A percentile compares a stretch with the other conserved stretches of the same genome.
Evolutionary conservation across 768 basidiomycete genomes (phyloP).

Genomic region (Thelephora aurantiotincta): DNA sequence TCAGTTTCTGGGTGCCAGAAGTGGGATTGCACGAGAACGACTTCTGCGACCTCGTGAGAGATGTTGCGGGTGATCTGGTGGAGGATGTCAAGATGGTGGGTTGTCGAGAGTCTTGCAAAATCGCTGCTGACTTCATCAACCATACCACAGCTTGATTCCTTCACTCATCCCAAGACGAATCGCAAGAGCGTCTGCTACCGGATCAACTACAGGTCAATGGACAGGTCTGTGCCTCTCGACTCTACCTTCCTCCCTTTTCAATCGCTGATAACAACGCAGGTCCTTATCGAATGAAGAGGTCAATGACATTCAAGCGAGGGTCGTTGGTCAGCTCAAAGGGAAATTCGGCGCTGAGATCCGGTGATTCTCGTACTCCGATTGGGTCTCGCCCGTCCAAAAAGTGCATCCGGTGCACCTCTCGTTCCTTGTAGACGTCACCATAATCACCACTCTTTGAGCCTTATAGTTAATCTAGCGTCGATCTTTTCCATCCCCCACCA

Average conservation of each 20-base stretch:
- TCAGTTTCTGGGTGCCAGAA: conserved; percentile 79
- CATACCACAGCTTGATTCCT: conserved; percentile 76
- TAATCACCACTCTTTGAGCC: not conserved
- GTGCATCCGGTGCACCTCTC: conserved; percentile 5
- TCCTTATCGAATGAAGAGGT: conserved; percentile 84
- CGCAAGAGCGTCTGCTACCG: conserved; percentile 76
- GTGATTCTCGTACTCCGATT: conserved; percentile 25
- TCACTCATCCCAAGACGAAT: conserved; percentile 78
- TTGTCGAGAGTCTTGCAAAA: not conserved
- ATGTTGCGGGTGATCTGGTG: conserved; percentile 82
- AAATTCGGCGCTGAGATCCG: conserved; percentile 80
- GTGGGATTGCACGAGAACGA: conserved; percentile 81
- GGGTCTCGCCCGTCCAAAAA: conserved; percentile 12
- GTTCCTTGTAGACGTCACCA: not conserved
- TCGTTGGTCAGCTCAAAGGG: conserved; percentile 39
- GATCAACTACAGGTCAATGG: conserved; percentile 94
- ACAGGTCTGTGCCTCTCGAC: conserved; percentile 39
- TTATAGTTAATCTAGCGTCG: too few species aligned
- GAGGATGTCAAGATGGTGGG: conserved; percentile 80
- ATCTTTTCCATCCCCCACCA: too few species aligned
- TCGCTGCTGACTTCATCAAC: not conserved
- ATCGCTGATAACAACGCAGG: conserved; percentile 23
- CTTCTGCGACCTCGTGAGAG: conserved; percentile 89
- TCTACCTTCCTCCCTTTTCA: not conserved
- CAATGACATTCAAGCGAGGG: conserved; percentile 59